Evolutionary conservation across 768 basidiomycete genomes (phyloP).

Genomic region (Hebeloma cylindrosporum): DNA sequence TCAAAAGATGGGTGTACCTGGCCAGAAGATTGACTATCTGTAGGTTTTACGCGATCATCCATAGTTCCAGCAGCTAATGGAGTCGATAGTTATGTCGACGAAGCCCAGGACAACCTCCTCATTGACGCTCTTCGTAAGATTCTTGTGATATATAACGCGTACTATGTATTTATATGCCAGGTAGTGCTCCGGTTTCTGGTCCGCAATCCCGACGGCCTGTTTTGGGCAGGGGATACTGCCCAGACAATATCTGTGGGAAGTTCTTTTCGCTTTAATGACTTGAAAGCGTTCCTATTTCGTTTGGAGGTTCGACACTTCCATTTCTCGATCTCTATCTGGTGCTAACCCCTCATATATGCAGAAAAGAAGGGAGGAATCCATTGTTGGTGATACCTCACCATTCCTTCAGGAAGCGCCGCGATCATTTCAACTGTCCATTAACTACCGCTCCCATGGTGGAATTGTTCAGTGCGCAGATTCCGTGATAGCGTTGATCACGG

Average conservation of each 20-base stretch:
- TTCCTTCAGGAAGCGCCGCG: constrained; percentile 15
- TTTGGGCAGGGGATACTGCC: constrained; percentile 82
- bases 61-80: neutral
- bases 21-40: constrained; percentile 54
- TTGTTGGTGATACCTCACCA: constrained; percentile 10
- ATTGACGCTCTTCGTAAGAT: constrained; percentile 58
- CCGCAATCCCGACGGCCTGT: constrained; percentile 61
- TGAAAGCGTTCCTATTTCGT: constrained; percentile 66
- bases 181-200: constrained; percentile 68
- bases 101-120: constrained; percentile 71
- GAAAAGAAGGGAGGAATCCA: constrained; percentile 9
- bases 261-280: constrained; percentile 68
- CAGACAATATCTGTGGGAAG: constrained; percentile 76
- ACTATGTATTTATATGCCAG: too few relatives aligned
- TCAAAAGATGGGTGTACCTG: constrained; percentile 30
- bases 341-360: neutral
- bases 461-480: constrained; percentile 70
- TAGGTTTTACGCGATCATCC: constrained; percentile 29
- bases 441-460: constrained; percentile 71
- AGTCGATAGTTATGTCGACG: constrained; percentile 61
- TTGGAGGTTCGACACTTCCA: constrained; percentile 46
- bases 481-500: constrained; percentile 57
- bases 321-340: neutral
- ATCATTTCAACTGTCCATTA: constrained; percentile 62
- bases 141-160: neutral